phyloP scores from a whole-genome alignment of 2,329 filamentous ascomycete species.

The Seiridium unicorne region DNA sequence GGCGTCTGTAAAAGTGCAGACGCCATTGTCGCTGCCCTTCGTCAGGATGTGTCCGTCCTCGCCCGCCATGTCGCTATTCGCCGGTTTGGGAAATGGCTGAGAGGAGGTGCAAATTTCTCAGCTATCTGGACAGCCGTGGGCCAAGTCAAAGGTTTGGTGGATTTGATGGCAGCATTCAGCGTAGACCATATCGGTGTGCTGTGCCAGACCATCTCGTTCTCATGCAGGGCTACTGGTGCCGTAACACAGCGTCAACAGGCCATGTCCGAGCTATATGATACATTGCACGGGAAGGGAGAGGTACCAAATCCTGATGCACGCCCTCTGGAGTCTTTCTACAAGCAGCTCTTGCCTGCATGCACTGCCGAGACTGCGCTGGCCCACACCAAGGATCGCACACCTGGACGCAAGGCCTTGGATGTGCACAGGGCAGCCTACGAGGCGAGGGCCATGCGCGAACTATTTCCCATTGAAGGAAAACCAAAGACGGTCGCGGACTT shows the following conservation, averaged over 20 bases:
- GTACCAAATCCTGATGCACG: constrained; percentile 3
- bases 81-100: constrained; percentile 11
- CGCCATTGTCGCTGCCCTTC: constrained; percentile 11
- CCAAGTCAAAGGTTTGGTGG: not conserved
- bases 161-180: constrained; percentile 7
- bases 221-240: not conserved
- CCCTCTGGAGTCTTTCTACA: not conserved
- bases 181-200: constrained; percentile 3
- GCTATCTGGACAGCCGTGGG: constrained; percentile 5
- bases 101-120: constrained; percentile 4
- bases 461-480: not conserved
- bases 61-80: constrained; percentile 13
- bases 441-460: not conserved
- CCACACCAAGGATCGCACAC: not conserved
- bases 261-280: constrained; percentile 2
- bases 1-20: constrained; percentile 11
- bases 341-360: constrained; percentile 4
- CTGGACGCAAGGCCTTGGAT: not conserved
- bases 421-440: constrained; percentile 1
- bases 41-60: constrained; percentile 10
- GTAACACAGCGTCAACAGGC: not conserved
- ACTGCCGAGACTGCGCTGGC: not conserved
- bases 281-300: not conserved
- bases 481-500: not conserved
- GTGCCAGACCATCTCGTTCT: not conserved